Evolutionary conservation across 2,329 filamentous ascomycete species (phyloP).

Genomic region (Knufia petricola): DNA sequence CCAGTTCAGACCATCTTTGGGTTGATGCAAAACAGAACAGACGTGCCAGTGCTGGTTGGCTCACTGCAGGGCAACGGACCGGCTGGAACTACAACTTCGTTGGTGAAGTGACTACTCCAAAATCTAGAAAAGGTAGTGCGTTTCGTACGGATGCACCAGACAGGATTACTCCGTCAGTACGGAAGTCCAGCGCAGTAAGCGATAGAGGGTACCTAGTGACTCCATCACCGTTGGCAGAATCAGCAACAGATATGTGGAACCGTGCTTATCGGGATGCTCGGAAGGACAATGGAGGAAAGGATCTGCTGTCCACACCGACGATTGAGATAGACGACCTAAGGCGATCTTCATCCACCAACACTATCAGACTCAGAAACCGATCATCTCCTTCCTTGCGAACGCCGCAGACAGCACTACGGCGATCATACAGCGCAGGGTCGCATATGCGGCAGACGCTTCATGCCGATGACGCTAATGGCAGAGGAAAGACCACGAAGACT

Average conservation of each 20-base stretch:
- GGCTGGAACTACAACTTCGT: slow-evolving; percentile 5
- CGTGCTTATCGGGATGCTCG: neutral
- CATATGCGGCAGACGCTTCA: neutral
- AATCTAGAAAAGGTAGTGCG: neutral
- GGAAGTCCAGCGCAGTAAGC: neutral
- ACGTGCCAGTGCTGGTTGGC: neutral
- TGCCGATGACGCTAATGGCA: neutral
- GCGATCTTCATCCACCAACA: neutral
- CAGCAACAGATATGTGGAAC: slow-evolving; percentile 7
- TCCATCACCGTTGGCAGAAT: neutral
- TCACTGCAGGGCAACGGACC: neutral
- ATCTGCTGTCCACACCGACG: neutral
- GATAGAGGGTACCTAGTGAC: too few species aligned
- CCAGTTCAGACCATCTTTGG: too few species aligned
- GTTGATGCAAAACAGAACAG: neutral
- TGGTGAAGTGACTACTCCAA: neutral
- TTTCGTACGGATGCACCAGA: too few species aligned
- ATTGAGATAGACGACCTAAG: neutral
- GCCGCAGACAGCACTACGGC: neutral
- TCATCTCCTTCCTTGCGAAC: neutral
- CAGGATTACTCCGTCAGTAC: too few species aligned
- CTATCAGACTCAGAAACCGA: neutral
- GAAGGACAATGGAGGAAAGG: neutral
- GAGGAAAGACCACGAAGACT: neutral
- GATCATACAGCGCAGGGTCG: neutral